These are phyloP conservation scores for Dendryphion nanum DNA, from an alignment of 2,329 filamentous ascomycete genomes.

Conservation along the genomic window DNA sequence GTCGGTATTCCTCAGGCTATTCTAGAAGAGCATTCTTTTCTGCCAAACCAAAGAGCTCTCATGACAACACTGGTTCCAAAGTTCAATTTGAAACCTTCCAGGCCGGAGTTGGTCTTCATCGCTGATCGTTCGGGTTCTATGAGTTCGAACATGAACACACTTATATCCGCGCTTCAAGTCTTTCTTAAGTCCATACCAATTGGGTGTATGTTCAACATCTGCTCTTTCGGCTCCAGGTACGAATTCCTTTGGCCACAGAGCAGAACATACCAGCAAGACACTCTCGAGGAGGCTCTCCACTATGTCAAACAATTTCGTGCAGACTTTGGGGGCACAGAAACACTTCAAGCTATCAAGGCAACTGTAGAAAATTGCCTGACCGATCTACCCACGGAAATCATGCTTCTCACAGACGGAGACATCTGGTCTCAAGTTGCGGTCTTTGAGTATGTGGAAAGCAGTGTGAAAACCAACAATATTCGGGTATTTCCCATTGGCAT, in stretches of 20 bases:
- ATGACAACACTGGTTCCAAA: slow-evolving; percentile 69
- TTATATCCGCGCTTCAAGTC: slow-evolving; percentile 56
- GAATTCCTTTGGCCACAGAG: slow-evolving; percentile 48
- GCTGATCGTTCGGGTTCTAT: slow-evolving; percentile 70
- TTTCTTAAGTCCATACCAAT: slow-evolving; percentile 64
- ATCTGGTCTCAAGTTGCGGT: slow-evolving; percentile 49
- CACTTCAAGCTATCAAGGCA: slow-evolving; percentile 46
- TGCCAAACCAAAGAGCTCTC: slow-evolving; percentile 60
- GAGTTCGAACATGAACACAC: slow-evolving; percentile 51
- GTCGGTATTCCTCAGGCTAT: slow-evolving; percentile 59
- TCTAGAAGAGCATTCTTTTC: slow-evolving; percentile 61
- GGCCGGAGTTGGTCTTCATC: slow-evolving; percentile 66
- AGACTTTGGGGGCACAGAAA: slow-evolving; percentile 53
- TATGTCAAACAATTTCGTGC: slow-evolving; percentile 44
- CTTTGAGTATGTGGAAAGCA: slow-evolving; percentile 46
- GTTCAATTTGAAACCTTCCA: slow-evolving; percentile 56
- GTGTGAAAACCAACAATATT: slow-evolving; percentile 40
- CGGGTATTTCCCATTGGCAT: slow-evolving; percentile 59
- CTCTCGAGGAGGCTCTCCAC: slow-evolving; percentile 40
- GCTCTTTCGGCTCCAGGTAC: slow-evolving; percentile 57
- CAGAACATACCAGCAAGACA: slow-evolving; percentile 42
- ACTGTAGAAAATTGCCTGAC: slow-evolving; percentile 42
- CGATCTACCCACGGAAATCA: slow-evolving; percentile 48
- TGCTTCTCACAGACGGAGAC: slow-evolving; percentile 56
- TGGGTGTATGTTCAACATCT: slow-evolving; percentile 65